Base-by-base conservation (phyloP, 169 alveolate species). In the Eimeria necatrix region DNA sequence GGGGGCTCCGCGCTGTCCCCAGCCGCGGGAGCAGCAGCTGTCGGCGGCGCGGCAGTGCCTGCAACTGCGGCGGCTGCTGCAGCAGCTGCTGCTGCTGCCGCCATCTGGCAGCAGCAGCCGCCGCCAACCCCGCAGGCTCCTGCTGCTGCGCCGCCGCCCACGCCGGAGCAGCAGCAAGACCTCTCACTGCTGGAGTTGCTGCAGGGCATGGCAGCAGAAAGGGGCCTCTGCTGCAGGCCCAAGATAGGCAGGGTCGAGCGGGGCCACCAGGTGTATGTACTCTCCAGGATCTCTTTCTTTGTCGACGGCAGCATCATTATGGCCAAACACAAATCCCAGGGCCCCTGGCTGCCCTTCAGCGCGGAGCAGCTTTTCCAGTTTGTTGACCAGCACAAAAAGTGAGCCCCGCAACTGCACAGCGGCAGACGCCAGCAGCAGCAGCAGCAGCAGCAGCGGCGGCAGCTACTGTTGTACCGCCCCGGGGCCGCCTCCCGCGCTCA, bases 201-300 rank as follows among this genome's bases (percentile, higher is more conserved):
- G 88, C 93, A 93, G 76, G 87, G 74, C 48, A 60, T 93, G 51
- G 96, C 96, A 9, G 51, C 18, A n/a, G 80, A 81, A 24, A 60
- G 81, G 52, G 93, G 64, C 76, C 14, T 93, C 14, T 32, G 80
- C 49, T 60, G 81, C 56, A 78, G 26, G 88, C 96, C 96, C 16
- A 93, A 93, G 87, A 48, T 41, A 8, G 94, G 96, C 12, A 48
- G 96, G 46, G 20, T 93, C 5, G 96, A 81, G 88, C 60, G 51
- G 10, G 96, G 96, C 73, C 81, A 53, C 68, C 96, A 93, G 88
- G 96, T 93, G 71, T 81, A 81, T 64, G 88, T 48, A 14, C 52
- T 88, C 49, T 92, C 85, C 14, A 9, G 94, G 60, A 92, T 20
- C 20, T 18, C 91, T 6, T n/a, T 88, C 56, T 88, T 18, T 20